These are phyloP conservation scores for Penicillium sclerotiorum DNA, from an alignment of 2,329 filamentous ascomycete genomes.

Conservation along the genomic window DNA sequence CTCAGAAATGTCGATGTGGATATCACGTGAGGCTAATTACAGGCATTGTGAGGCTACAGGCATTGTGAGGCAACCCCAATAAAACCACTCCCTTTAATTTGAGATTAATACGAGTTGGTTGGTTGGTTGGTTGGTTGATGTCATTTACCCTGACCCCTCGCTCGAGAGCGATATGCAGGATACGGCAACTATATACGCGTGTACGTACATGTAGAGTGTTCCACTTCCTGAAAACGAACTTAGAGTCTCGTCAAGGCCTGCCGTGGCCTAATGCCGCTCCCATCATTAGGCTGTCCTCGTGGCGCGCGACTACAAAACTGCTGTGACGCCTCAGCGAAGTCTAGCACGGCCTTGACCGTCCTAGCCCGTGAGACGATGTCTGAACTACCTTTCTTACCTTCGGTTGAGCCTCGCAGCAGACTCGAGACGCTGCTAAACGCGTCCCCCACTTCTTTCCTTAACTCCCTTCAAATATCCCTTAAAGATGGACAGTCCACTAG, in stretches of 20 bases:
- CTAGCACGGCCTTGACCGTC: conserved; percentile 12
- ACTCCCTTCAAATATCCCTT: conserved; percentile 11
- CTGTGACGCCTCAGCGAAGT: conserved; percentile 22
- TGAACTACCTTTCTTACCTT: conserved; percentile 15
- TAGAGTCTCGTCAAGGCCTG: conserved; percentile 24
- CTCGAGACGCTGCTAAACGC: conserved; percentile 24
- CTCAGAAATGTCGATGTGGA: conserved; percentile 4
- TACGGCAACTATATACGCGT: too few relatives aligned
- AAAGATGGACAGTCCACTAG: conserved; percentile 21
- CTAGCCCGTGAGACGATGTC: conserved; percentile 5
- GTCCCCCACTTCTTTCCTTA: conserved; percentile 20
- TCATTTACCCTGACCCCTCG: too few relatives aligned
- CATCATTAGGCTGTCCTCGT: conserved; percentile 3
- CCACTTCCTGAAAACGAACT: conserved; percentile 23
- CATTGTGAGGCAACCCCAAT: neutral
- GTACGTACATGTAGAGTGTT: conserved; percentile 21
- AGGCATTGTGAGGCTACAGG: neutral
- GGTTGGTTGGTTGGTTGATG: too few relatives aligned
- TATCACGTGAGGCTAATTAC: conserved; percentile 1
- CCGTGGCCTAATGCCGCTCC: conserved; percentile 21
- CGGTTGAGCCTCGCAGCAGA: conserved; percentile 23
- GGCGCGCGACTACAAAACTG: conserved; percentile 24
- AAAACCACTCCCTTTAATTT: neutral
- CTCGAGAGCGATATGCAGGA: too few relatives aligned
- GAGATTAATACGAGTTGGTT: too few relatives aligned